Evolutionary conservation across 1,139 yeast species (phyloP).

Genomic region (Saccharomyces hybrid): DNA sequence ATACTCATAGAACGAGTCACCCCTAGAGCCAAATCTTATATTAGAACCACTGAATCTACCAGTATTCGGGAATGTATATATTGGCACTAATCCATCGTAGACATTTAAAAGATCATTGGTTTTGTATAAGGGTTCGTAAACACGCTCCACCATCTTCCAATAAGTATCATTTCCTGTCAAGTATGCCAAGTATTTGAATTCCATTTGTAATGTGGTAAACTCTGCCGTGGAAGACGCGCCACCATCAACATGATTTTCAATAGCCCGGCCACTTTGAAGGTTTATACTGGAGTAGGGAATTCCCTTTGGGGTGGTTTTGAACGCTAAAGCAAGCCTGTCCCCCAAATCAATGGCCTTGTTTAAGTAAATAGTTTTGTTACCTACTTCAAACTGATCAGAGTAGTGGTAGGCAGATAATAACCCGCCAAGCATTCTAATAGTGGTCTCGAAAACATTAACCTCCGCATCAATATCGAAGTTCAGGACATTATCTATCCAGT

Average conservation of each 20-base stretch:
- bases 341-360: constrained; percentile 75
- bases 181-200: constrained; percentile 73
- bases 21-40: constrained; percentile 82
- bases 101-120: constrained; percentile 19
- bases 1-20: constrained; percentile 91
- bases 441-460: constrained; percentile 81
- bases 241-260: constrained; percentile 53
- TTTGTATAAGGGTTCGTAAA: constrained; percentile 58
- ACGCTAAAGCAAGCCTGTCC: constrained; percentile 54
- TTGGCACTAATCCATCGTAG: constrained; percentile 72
- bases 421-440: constrained; percentile 76
- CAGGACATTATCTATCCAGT: constrained; percentile 64
- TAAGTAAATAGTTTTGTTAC: constrained; percentile 47
- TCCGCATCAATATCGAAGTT: constrained; percentile 54
- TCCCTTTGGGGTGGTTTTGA: constrained; percentile 50
- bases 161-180: constrained; percentile 72
- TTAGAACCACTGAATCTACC: constrained; percentile 59
- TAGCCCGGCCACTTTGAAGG: constrained; percentile 53
- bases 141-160: constrained; percentile 73
- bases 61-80: constrained; percentile 65
- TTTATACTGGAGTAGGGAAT: constrained; percentile 78
- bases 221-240: constrained; percentile 87
- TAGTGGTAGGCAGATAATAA: constrained; percentile 73
- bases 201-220: constrained; percentile 81
- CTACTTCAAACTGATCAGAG: constrained; percentile 42